Evolutionary conservation across 441 rosid species (phyloP), one percentile per base, ranked within the genome.

Genomic region (Bruguiera hainesii): DNA sequence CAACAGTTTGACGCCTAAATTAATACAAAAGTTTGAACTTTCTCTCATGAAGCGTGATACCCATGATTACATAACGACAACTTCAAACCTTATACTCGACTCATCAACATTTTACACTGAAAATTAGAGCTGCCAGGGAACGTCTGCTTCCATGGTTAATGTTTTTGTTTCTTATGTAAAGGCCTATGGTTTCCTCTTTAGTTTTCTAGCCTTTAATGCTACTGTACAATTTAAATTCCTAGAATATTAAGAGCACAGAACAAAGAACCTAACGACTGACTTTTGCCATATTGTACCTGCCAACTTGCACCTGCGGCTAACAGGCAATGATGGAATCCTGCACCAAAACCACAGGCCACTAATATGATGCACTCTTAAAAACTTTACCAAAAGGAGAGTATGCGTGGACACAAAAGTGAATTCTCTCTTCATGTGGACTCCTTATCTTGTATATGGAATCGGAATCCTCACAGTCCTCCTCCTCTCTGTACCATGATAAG

Each of bases 71-170:
- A 71, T 64, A 69, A 67, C 39, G 69, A 60, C 73, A 67, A 13
- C 68, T 67, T 63, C 61, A 77, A 66, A 56, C 78, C 81, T 71
- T 67, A 61, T 53, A 72, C 73, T 79, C 78, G 93, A 87, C 83
- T 87, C 83, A 82, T 87, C 90, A 87, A 80, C 88, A 76, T 90
- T 90, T 80, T 66, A 77, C 91, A 80, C 87, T 88, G 86, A 83
- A 84, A 83, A 84, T 82, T 72, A 83, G 86, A 82, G 82, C 62
- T 31, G 73, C 56, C 42, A 67, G 60, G 80, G 71, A 69, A 71
- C 72, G 7, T 64, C 68, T 74, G 71, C 59, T 71, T 64, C 73
- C 71, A 48, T 58, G 63, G 65, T 68, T 75, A 26, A n/a, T 63
- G 48, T 63, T 29, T 69, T 72, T 29, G 65, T 66, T 59, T 57